Evolutionary conservation across 331 rosid genomes (phyloP).

Genomic region (Quercus phellos): DNA sequence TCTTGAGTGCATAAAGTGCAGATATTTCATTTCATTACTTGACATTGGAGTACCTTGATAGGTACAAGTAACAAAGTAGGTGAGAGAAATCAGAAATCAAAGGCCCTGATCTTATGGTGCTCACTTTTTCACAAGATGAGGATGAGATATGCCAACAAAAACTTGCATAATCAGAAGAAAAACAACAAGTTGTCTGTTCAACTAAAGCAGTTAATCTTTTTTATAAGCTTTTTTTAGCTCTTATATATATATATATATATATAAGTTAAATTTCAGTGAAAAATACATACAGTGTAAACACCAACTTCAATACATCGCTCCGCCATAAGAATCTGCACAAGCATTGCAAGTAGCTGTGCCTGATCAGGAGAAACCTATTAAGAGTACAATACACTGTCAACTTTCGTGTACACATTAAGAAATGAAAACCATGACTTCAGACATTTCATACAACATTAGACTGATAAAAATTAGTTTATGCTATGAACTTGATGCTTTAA

Average conservation of each 20-base stretch:
- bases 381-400: conserved; percentile 22
- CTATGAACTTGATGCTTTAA: neutral
- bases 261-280: neutral
- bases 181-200: neutral
- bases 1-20: neutral
- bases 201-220: neutral
- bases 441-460: conserved; percentile 9
- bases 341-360: conserved; percentile 90
- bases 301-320: conserved; percentile 93
- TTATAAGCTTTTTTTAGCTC: no score
- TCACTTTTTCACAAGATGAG: neutral
- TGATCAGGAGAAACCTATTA: conserved; percentile 92
- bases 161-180: conserved; percentile 12
- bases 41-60: neutral
- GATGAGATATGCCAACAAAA: neutral
- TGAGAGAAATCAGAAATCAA: neutral
- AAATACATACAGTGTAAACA: conserved; percentile 65
- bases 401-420: conserved; percentile 9
- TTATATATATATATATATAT: no score
- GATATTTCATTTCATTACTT: neutral
- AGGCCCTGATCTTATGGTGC: neutral
- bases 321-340: conserved; percentile 87
- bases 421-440: conserved; percentile 3
- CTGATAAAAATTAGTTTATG: neutral
- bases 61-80: neutral